Evolutionary conservation across 352 stramenopile species (phyloP).

Genomic region (Globisporangium barbulae): DNA sequence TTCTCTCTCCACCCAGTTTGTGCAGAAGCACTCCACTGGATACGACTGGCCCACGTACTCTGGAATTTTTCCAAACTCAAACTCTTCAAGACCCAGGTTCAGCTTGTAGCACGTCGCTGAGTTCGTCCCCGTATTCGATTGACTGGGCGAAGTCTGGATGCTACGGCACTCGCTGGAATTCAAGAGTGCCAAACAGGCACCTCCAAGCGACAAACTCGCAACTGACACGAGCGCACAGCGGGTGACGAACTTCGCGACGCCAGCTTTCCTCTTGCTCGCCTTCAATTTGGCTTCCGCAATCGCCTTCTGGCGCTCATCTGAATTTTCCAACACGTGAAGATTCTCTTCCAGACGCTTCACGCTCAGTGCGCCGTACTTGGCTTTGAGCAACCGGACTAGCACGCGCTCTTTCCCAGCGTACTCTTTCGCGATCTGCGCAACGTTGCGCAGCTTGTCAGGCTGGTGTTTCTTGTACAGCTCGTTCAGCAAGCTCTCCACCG

Average conservation of each 20-base stretch:
- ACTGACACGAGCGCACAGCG: constrained; percentile 10
- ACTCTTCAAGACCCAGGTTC: constrained; percentile 29
- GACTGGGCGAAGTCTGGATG: background rate
- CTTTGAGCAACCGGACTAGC: constrained; percentile 51
- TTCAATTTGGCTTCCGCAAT: background rate
- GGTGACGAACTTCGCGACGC: constrained; percentile 18
- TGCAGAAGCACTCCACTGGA: constrained; percentile 35
- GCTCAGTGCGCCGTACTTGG: constrained; percentile 71
- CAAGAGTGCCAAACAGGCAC: constrained; percentile 31
- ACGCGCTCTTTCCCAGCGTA: constrained; percentile 68
- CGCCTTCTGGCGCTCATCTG: constrained; percentile 27
- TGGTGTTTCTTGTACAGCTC: constrained; percentile 79
- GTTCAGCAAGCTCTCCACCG: constrained; percentile 49
- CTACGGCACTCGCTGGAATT: constrained; percentile 31
- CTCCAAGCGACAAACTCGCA: constrained; percentile 6
- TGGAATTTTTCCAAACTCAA: constrained; percentile 26
- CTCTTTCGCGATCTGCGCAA: constrained; percentile 43
- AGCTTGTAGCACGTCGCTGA: constrained; percentile 23
- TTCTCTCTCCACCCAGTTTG: constrained; percentile 40
- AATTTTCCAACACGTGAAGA: constrained; percentile 37
- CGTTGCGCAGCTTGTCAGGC: constrained; percentile 70
- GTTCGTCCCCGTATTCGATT: background rate
- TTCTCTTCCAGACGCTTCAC: constrained; percentile 72
- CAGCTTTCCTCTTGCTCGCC: background rate
- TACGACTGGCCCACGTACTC: constrained; percentile 31